phyloP scores from a whole-genome alignment of 371 early-diverging fungal genomes.

The Circinella umbellata region DNA sequence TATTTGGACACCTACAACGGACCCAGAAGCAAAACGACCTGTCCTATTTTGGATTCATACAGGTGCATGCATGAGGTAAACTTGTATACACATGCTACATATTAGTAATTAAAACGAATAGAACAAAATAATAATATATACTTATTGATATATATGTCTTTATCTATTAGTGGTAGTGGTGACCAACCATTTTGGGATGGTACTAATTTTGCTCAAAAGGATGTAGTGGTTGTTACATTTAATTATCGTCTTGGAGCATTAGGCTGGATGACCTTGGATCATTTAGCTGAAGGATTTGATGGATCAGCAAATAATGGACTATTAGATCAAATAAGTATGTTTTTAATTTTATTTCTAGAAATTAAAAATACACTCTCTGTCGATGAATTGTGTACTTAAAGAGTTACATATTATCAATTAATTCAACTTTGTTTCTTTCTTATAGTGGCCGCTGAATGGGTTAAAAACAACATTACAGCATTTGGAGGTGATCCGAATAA shows the following conservation, averaged over 20 bases:
- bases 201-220: slow-evolving; percentile 37
- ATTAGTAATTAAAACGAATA: no score
- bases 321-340: slow-evolving; percentile 33
- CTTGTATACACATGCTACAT: no score
- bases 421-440: neutral
- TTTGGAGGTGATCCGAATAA: slow-evolving; percentile 29
- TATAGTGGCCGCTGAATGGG: slow-evolving; percentile 28
- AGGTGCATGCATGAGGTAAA: slow-evolving; percentile 38
- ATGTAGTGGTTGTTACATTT: slow-evolving; percentile 39
- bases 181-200: slow-evolving; percentile 46
- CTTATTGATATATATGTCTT: no score
- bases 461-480: slow-evolving; percentile 22
- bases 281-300: slow-evolving; percentile 29
- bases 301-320: slow-evolving; percentile 34
- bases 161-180: slow-evolving; percentile 29
- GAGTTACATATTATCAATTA: no score
- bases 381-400: no score
- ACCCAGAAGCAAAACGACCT: slow-evolving; percentile 25
- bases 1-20: slow-evolving; percentile 32
- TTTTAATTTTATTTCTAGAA: neutral
- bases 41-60: slow-evolving; percentile 46
- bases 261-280: slow-evolving; percentile 39
- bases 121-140: no score
- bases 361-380: no score
- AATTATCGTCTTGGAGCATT: slow-evolving; percentile 45